Percentiles rank a stretch among this genome's conserved stretches.
phyloP scores from a whole-genome alignment of 805 yeast genomes.

The Kodamaea leandrae region DNA sequence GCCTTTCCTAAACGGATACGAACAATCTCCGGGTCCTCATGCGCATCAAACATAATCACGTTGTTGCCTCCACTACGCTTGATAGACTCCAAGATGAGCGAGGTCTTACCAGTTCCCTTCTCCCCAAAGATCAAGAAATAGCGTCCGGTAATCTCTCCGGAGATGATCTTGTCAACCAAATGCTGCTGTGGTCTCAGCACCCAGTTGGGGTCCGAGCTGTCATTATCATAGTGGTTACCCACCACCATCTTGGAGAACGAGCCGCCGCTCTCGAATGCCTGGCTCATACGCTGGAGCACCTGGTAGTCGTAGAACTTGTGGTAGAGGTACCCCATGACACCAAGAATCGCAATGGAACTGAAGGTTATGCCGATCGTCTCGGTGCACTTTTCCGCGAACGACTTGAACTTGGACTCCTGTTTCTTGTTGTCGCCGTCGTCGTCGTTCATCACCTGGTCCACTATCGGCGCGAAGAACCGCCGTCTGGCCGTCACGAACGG shows the following conservation, averaged over 20 bases:
- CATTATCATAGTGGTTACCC: constrained; percentile 44
- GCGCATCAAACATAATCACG: constrained; percentile 76
- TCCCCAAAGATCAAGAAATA: constrained; percentile 76
- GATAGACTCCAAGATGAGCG: constrained; percentile 70
- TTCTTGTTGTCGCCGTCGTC: constrained; percentile 9
- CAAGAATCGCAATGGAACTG: constrained; percentile 65
- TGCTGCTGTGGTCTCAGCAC: constrained; percentile 68
- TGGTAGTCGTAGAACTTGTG: constrained; percentile 59
- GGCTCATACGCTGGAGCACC: constrained; percentile 61
- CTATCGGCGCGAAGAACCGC: constrained; percentile 9
- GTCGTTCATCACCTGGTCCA: constrained; percentile 11
- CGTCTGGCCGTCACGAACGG: no score
- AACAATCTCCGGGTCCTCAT: constrained; percentile 81
- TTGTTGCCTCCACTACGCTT: constrained; percentile 58
- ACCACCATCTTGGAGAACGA: constrained; percentile 59
- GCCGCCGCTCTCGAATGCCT: constrained; percentile 67
- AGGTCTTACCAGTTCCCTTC: constrained; percentile 83
- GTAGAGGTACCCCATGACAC: constrained; percentile 68
- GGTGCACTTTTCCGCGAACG: constrained; percentile 38
- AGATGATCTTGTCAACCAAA: constrained; percentile 59
- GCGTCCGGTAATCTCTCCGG: constrained; percentile 64
- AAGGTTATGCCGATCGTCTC: constrained; percentile 74
- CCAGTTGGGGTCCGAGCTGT: constrained; percentile 43
- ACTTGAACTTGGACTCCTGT: constrained; percentile 7
- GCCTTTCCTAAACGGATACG: constrained; percentile 76